Evolutionary conservation across 768 basidiomycete genomes (phyloP).

Genomic region (Termitomyces sp.): DNA sequence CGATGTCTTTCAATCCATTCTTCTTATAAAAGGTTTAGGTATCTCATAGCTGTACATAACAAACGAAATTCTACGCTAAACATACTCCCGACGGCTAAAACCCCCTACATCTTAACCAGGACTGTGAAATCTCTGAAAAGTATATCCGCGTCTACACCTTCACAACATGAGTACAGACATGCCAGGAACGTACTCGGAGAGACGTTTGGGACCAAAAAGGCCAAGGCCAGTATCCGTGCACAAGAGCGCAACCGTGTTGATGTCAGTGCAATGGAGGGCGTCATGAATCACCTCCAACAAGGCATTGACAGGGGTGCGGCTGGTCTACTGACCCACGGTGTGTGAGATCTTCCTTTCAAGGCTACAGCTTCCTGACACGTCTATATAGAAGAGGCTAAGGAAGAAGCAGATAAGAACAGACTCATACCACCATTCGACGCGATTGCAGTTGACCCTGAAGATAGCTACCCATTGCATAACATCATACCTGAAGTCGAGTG

Average conservation of each 20-base stretch:
- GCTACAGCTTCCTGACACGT: neutral
- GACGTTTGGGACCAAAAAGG: conserved; percentile 94
- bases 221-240: conserved; percentile 78
- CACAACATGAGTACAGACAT: conserved; percentile 48
- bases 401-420: conserved; percentile 54
- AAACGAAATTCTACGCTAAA: conserved; percentile 66
- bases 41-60: conserved; percentile 80
- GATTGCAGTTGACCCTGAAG: conserved; percentile 61
- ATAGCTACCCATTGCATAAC: conserved; percentile 67
- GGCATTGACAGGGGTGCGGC: conserved; percentile 72
- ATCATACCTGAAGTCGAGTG: conserved; percentile 82
- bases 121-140: conserved; percentile 83
- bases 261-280: conserved; percentile 80
- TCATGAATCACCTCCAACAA: conserved; percentile 76
- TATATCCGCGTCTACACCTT: conserved; percentile 42
- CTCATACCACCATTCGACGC: conserved; percentile 73
- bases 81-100: conserved; percentile 61
- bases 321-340: conserved; percentile 66
- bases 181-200: conserved; percentile 81
- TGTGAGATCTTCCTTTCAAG: conserved; percentile 14
- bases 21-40: conserved; percentile 38
- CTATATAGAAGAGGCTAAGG: conserved; percentile 60
- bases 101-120: conserved; percentile 63
- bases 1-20: neutral
- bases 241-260: conserved; percentile 89